phyloP scores from a whole-genome alignment of 176 grass and related monocot species.

The Hordeum vulgare region MorexV3_pseudomolecules_assembly NC_058522.1:284343829-284344328 shows the following conservation, averaged over 20 bases:
- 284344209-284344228: background rate
- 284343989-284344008: background rate
- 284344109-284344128: background rate
- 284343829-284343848: background rate
- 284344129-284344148: background rate
- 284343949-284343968: background rate
- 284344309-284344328: too few relatives aligned
- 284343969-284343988: background rate
- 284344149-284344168: background rate
- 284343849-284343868: background rate
- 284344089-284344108: background rate
- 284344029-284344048: background rate
- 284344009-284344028: background rate
- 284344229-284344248: too few relatives aligned
- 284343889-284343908: background rate
- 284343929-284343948: background rate
- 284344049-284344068: background rate
- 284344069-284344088: background rate
- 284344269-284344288: too few relatives aligned
- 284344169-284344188: background rate
- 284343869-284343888: background rate
- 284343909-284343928: background rate
- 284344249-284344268: too few relatives aligned
- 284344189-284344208: background rate
- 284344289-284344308: too few relatives aligned